A percentile compares a stretch with the other conserved stretches of the same genome.
phyloP scores from a whole-genome alignment of 23 red algal genomes.

The Gracilaria caudata region DNA sequence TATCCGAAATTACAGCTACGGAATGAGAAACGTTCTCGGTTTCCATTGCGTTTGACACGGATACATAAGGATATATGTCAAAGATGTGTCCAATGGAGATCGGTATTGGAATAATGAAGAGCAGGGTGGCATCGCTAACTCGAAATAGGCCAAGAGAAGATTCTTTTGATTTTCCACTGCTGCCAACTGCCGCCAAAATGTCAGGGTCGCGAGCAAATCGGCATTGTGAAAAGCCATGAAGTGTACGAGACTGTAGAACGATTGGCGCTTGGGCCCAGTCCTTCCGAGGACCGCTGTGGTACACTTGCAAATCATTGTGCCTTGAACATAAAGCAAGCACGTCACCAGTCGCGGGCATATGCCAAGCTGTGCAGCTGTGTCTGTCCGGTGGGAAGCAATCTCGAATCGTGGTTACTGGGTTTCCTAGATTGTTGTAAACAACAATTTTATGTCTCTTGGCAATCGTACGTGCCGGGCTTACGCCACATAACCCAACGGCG shows the following conservation, averaged over 20 bases:
- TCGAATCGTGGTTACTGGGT: not conserved
- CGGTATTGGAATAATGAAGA: not conserved
- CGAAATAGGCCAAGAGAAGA: not conserved
- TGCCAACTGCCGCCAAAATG: constrained; percentile 13
- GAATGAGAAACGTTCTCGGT: not conserved
- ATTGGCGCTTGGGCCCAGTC: not conserved
- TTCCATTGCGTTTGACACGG: not conserved
- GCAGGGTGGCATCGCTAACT: not conserved
- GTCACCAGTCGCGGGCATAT: not conserved
- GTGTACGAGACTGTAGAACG: not conserved
- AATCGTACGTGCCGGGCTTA: not conserved
- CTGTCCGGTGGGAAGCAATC: constrained; percentile 10
- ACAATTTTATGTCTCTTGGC: constrained; percentile 8
- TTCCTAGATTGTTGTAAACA: not conserved
- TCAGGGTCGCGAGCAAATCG: not conserved
- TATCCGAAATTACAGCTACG: not conserved
- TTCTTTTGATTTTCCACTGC: not conserved
- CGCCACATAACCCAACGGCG: constrained; percentile 8
- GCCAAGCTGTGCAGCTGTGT: constrained; percentile 29
- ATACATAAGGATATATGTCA: constrained; percentile 13
- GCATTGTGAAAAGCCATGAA: not conserved
- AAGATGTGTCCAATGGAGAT: not conserved
- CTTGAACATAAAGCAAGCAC: constrained; percentile 17
- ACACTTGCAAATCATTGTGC: not conserved
- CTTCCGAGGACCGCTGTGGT: not conserved